A percentile compares a stretch with the other conserved stretches of the same genome.
phyloP scores from a whole-genome alignment of 257 asterid species.

The Perilla frutescens region DNA sequence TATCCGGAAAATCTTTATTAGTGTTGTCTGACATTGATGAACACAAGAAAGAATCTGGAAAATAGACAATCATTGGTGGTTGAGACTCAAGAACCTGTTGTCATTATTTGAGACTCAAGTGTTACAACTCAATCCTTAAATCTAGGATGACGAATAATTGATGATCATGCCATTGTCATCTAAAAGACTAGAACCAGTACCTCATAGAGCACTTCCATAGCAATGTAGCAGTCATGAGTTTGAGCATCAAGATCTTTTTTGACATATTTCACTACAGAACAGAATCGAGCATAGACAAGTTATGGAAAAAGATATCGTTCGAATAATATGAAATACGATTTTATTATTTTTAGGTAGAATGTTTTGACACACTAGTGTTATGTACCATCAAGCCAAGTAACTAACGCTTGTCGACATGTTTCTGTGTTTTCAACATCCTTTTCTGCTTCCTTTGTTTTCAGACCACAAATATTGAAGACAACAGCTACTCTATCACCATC shows the following conservation, averaged over 20 bases:
- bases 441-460: constrained; percentile 30
- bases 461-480: constrained; percentile 47
- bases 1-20: not conserved
- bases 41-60: not conserved
- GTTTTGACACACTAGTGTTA: not conserved
- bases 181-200: constrained; percentile 30
- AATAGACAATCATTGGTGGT: constrained; percentile 10
- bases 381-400: constrained; percentile 66
- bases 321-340: no score
- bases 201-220: not conserved
- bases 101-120: not conserved
- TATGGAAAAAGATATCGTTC: not conserved
- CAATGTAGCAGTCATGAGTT: constrained; percentile 51
- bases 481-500: constrained; percentile 65
- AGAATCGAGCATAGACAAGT: not conserved
- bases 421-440: constrained; percentile 44
- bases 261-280: constrained; percentile 53
- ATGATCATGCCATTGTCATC: not conserved
- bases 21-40: not conserved
- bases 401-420: constrained; percentile 39
- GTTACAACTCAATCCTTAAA: not conserved
- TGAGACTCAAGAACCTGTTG: constrained; percentile 15
- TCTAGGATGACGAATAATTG: not conserved
- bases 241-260: constrained; percentile 58
- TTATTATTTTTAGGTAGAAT: no score